phyloP scores from a whole-genome alignment of 2,329 filamentous ascomycete genomes.

The Aspergillus carbonarius region DNA sequence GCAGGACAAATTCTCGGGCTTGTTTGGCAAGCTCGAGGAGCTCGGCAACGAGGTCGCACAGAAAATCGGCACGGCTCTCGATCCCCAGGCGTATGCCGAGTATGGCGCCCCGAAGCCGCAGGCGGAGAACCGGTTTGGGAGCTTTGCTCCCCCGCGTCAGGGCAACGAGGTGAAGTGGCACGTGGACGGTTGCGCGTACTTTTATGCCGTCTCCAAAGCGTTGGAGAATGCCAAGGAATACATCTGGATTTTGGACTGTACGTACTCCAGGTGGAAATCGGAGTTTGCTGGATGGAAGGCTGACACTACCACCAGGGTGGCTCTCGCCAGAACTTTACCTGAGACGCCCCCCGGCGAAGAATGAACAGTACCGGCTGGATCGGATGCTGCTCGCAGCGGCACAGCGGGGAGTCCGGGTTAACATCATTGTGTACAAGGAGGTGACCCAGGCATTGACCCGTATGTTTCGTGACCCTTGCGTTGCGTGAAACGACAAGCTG shows the following conservation, averaged over 20 bases:
- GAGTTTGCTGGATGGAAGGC: neutral
- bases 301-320: slow-evolving; percentile 58
- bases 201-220: slow-evolving; percentile 79
- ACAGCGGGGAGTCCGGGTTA: slow-evolving; percentile 77
- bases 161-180: slow-evolving; percentile 82
- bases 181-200: slow-evolving; percentile 79
- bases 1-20: slow-evolving; percentile 42
- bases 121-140: slow-evolving; percentile 54
- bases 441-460: slow-evolving; percentile 76
- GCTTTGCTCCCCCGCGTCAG: slow-evolving; percentile 70
- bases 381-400: slow-evolving; percentile 79
- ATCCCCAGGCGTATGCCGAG: slow-evolving; percentile 50
- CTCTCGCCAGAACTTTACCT: slow-evolving; percentile 83
- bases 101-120: slow-evolving; percentile 38
- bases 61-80: slow-evolving; percentile 47
- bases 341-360: slow-evolving; percentile 74
- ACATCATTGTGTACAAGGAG: slow-evolving; percentile 91
- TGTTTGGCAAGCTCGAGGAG: slow-evolving; percentile 58
- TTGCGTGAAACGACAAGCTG: neutral
- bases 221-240: slow-evolving; percentile 73
- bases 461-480: slow-evolving; percentile 53
- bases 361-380: slow-evolving; percentile 82
- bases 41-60: slow-evolving; percentile 54
- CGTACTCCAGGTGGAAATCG: slow-evolving; percentile 9
- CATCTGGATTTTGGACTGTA: slow-evolving; percentile 81